Evolutionary conservation across 148 eudicot species (phyloP).

Genomic region (Chenopodium berlandieri): DNA sequence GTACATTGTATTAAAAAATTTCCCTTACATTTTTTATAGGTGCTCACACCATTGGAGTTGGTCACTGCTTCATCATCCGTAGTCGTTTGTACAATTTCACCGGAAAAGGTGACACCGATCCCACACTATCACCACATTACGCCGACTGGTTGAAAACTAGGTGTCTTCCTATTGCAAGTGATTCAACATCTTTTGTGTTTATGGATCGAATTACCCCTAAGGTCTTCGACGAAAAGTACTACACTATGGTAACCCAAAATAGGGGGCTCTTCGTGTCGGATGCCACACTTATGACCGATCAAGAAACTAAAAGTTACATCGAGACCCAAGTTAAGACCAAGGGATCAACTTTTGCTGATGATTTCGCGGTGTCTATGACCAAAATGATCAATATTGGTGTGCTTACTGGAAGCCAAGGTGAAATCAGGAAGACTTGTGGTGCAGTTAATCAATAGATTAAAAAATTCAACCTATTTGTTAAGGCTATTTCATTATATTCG

Average conservation of each 20-base stretch:
- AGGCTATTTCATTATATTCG: neutral
- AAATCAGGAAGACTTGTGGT: constrained; percentile 35
- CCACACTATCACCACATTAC: constrained; percentile 41
- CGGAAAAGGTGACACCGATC: constrained; percentile 59
- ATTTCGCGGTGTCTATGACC: constrained; percentile 36
- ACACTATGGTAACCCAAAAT: constrained; percentile 38
- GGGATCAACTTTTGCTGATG: constrained; percentile 37
- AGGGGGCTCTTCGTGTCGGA: constrained; percentile 57
- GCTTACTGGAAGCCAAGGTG: constrained; percentile 28
- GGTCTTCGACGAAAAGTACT: constrained; percentile 49
- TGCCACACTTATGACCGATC: constrained; percentile 48
- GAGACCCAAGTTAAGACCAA: constrained; percentile 21
- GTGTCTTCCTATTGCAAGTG: constrained; percentile 30
- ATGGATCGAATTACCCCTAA: constrained; percentile 48
- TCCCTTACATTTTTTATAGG: constrained; percentile 25
- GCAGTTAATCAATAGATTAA: constrained; percentile 16
- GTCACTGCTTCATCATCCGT: constrained; percentile 43
- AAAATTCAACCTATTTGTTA: neutral
- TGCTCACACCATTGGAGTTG: constrained; percentile 60
- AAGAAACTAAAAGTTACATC: constrained; percentile 35
- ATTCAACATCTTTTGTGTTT: constrained; percentile 29
- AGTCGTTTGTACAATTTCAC: constrained; percentile 61
- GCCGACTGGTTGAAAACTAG: constrained; percentile 26
- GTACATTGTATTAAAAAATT: no score
- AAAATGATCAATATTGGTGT: constrained; percentile 27